phyloP scores from a whole-genome alignment of 306 rosid species.

The Nissolia schottii region DNA sequence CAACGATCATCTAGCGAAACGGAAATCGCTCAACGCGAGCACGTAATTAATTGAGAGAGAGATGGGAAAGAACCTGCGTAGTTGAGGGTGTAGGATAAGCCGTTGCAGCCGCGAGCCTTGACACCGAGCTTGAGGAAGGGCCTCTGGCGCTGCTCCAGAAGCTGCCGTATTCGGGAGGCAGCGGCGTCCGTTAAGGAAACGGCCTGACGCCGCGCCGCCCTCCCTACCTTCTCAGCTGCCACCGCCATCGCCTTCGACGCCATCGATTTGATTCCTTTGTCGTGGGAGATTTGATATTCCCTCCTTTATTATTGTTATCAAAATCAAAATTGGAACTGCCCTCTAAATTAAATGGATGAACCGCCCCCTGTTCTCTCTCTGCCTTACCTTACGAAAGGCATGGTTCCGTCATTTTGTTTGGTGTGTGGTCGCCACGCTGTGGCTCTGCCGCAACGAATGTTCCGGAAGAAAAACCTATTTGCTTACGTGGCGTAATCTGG shows the following conservation, averaged over 20 bases:
- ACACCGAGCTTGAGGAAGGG: conserved; percentile 77
- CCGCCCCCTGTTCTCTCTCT: not conserved
- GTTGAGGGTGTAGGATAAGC: conserved; percentile 81
- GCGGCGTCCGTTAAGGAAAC: conserved; percentile 67
- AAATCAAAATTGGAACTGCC: not conserved
- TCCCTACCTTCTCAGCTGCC: conserved; percentile 37
- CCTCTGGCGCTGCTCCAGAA: conserved; percentile 75
- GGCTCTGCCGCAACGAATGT: not conserved
- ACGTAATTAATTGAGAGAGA: not conserved
- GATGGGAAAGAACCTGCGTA: conserved; percentile 58
- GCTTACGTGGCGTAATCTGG: not conserved
- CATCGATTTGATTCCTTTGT: conserved; percentile 22
- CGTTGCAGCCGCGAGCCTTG: conserved; percentile 96
- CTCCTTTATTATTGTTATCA: not conserved
- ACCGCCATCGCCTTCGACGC: conserved; percentile 48
- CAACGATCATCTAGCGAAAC: no score
- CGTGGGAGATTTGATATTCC: no score
- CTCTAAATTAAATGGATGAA: not conserved
- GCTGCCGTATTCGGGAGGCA: conserved; percentile 56
- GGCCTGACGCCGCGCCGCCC: conserved; percentile 66
- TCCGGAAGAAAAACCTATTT: not conserved
- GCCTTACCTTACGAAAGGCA: no score
- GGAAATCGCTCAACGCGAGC: not conserved
- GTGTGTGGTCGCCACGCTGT: conserved; percentile 22
- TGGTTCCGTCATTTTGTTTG: not conserved